Percentiles rank a stretch among this genome's conserved stretches.
phyloP scores from a whole-genome alignment of 805 yeast genomes.

The Candida tallmaniae region DNA sequence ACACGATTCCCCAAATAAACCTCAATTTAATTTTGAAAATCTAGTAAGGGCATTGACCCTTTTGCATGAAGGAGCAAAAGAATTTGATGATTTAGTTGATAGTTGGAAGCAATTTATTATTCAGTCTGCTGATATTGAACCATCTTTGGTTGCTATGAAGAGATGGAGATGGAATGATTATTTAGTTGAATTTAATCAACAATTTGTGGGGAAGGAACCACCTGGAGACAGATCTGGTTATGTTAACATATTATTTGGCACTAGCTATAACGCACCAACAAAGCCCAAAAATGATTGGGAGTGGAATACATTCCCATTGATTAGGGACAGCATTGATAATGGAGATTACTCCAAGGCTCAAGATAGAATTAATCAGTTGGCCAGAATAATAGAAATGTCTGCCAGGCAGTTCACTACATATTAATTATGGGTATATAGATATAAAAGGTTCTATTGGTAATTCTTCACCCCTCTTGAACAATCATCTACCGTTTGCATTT shows the following conservation, averaged over 20 bases:
- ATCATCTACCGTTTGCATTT: too few relatives aligned
- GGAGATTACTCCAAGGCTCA: conserved; percentile 54
- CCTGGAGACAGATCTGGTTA: conserved; percentile 57
- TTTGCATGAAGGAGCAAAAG: conserved; percentile 33
- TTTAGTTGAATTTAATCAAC: conserved; percentile 50
- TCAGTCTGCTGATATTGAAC: conserved; percentile 55
- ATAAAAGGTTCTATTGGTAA: too few relatives aligned
- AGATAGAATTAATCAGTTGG: conserved; percentile 42
- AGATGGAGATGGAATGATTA: conserved; percentile 82
- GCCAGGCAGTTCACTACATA: conserved; percentile 3
- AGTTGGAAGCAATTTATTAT: conserved; percentile 55
- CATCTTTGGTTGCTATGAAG: conserved; percentile 63
- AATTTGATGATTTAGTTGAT: conserved; percentile 49
- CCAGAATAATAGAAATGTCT: conserved; percentile 14
- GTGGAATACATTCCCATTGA: conserved; percentile 70
- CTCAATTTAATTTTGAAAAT: conserved; percentile 19
- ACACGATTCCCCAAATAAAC: conserved; percentile 11
- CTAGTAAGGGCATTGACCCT: conserved; percentile 21
- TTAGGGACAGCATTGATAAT: conserved; percentile 60
- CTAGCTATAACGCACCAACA: conserved; percentile 55
- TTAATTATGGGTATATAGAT: not conserved
- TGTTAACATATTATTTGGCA: conserved; percentile 65
- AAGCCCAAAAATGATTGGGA: conserved; percentile 27
- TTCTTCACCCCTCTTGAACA: too few relatives aligned
- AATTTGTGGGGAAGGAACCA: conserved; percentile 38